phyloP scores from a whole-genome alignment of 164 flowering plant genomes.

The Stephania cephalantha region DNA sequence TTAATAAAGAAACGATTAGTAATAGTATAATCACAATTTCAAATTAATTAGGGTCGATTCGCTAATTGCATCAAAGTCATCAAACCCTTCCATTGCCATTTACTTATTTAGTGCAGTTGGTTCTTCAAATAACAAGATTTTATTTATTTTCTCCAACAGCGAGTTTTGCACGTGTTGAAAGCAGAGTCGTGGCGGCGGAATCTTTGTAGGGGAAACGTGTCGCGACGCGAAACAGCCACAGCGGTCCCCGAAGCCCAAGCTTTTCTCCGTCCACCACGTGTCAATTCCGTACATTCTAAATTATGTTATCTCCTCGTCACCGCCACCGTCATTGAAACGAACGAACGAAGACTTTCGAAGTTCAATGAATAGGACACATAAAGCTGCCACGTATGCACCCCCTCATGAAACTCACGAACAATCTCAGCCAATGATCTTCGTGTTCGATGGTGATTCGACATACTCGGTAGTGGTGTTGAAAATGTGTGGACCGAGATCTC shows the following conservation, averaged over 20 bases:
- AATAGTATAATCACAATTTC: no score
- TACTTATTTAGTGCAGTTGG: no score
- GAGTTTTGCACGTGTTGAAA: background rate
- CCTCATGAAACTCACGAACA: background rate
- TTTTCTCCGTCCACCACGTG: slow-evolving; percentile 22
- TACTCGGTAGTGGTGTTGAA: no score
- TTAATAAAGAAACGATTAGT: no score
- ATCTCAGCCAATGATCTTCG: no score
- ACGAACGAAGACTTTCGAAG: background rate
- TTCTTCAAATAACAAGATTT: no score
- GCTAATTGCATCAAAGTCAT: no score
- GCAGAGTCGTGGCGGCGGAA: slow-evolving; percentile 12
- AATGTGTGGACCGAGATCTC: no score
- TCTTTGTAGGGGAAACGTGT: slow-evolving; percentile 32
- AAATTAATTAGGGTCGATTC: no score
- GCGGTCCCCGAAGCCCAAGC: slow-evolving; percentile 20
- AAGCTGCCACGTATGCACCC: background rate
- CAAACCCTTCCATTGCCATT: no score
- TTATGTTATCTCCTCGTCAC: background rate
- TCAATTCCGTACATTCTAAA: background rate
- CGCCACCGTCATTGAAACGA: background rate
- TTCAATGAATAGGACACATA: background rate
- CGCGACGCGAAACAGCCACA: slow-evolving; percentile 18
- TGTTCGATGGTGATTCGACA: background rate
- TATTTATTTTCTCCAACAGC: no score